Base-by-base conservation (phyloP, 345 rosid genomes). In the Schrenkiella parvula region DNA sequence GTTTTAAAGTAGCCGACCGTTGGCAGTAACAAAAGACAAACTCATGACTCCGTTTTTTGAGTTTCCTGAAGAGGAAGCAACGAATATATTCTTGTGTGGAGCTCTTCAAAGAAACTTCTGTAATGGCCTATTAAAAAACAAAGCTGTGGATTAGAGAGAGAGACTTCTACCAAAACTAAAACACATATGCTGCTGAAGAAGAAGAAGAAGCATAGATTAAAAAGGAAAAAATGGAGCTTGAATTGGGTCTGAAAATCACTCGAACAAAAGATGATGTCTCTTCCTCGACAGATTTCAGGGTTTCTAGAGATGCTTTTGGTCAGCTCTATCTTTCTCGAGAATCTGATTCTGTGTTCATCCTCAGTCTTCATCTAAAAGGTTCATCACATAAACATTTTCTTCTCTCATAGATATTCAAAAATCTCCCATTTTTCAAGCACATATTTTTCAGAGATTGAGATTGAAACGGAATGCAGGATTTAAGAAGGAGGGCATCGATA, bases 161-260 rank as follows among this genome's bases (percentile, higher is more conserved):
- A 22, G 34, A 70, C 29, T 34, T 32, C 15, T 28, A 28, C 2
- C 17, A 50, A 50, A 41, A 19, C 64, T 50, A 8, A 23, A 52
- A 34, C 17, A 50, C 57, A 53, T n/a, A 41, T 29, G 44, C 11
- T 42, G 1, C 28, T 28, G 13, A 51, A 43, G 22, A 60, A 42
- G 56, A 43, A 31, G 60, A 31, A 17, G 60, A 5, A 55, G 23
- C 39, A 54, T 12, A 55, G 6, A 15, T 14, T 23, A 3, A 54
- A 29, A 3, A 5, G 18, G 35, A 50, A 43, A 43, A 17, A 0
- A 92, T 93, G 97, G 96, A 89, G 92, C 77, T 90, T 6, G 97
- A 93, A 82, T 68, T 90, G 44, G 91, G 88, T 65, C 71, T 93
- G 46, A 90, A 86, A 86, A 89, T 93, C 75, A 86, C 91, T n/a